Percentiles rank a stretch among this genome's conserved stretches.
phyloP scores from a whole-genome alignment of 345 rosid genomes.

The Fremontodendron californicum region DNA sequence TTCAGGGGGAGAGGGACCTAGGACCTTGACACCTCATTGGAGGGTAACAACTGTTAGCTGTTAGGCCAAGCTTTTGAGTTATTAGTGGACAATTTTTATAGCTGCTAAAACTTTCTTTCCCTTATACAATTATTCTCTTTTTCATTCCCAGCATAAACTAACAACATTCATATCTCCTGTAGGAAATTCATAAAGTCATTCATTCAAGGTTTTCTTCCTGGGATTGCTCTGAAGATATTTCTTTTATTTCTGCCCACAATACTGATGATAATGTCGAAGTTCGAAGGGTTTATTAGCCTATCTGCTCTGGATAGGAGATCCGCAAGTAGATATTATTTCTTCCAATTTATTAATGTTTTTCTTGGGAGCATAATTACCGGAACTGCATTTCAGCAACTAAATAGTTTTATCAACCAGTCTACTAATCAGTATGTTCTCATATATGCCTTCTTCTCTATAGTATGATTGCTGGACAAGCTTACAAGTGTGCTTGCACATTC shows the following conservation, averaged over 20 bases:
- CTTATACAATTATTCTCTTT: background rate
- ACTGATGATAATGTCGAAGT: conserved; percentile 90
- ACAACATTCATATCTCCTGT: conserved; percentile 21
- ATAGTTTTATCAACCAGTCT: conserved; percentile 77
- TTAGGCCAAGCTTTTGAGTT: background rate
- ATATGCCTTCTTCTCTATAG: background rate
- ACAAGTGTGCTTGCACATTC: background rate
- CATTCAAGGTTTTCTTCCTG: conserved; percentile 95
- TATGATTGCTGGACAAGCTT: background rate
- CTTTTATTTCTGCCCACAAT: conserved; percentile 79
- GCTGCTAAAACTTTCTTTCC: background rate
- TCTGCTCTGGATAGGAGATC: conserved; percentile 83
- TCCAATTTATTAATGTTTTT: conserved; percentile 89
- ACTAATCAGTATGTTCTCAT: conserved; percentile 68
- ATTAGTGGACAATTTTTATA: background rate
- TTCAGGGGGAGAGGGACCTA: background rate
- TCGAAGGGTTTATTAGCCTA: conserved; percentile 78
- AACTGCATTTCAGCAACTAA: conserved; percentile 89
- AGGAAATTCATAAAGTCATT: conserved; percentile 75
- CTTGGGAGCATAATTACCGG: conserved; percentile 90
- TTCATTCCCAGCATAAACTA: background rate
- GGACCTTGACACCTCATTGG: background rate
- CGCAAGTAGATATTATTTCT: conserved; percentile 70
- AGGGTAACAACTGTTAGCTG: background rate
- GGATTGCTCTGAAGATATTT: conserved; percentile 87